A percentile compares a stretch with the other conserved stretches of the same genome.
Evolutionary conservation across 2,329 filamentous ascomycete species (phyloP).

Genomic region (Ascosphaera apis): DNA sequence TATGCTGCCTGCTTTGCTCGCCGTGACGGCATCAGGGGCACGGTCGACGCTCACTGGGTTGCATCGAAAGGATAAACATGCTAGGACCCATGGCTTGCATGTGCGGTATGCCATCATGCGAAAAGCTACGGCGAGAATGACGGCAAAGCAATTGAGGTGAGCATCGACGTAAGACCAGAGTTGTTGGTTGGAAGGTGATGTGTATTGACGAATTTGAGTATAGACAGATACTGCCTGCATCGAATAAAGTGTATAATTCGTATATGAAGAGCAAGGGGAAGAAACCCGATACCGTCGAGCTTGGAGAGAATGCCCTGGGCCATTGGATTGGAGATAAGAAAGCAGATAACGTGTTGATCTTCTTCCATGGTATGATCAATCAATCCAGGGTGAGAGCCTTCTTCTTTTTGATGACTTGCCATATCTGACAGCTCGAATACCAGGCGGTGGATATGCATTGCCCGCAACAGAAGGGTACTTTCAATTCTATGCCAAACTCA

Average conservation of each 20-base stretch:
- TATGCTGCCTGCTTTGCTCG: constrained; percentile 10
- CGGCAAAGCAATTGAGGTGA: constrained; percentile 4
- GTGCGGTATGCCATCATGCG: constrained; percentile 13
- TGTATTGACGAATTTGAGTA: neutral
- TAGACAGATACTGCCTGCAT: constrained; percentile 10
- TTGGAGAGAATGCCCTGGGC: constrained; percentile 13
- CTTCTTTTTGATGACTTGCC: neutral
- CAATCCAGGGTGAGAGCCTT: neutral
- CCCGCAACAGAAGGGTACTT: constrained; percentile 25
- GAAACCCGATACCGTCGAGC: constrained; percentile 10
- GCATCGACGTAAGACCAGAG: neutral
- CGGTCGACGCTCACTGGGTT: constrained; percentile 14
- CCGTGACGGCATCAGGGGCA: constrained; percentile 9
- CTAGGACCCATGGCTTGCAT: constrained; percentile 15
- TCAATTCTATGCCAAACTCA: constrained; percentile 24
- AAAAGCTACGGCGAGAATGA: constrained; percentile 8
- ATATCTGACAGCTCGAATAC: neutral
- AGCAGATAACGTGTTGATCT: constrained; percentile 17
- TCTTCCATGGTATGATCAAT: constrained; percentile 14
- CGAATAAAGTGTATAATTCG: constrained; percentile 9
- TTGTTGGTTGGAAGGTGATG: neutral
- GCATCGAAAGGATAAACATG: constrained; percentile 17
- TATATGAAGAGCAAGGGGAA: constrained; percentile 10
- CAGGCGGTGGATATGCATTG: constrained; percentile 33
- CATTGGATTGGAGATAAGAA: constrained; percentile 19